phyloP scores from a whole-genome alignment of 164 flowering plant genomes.

The Litsea cubeba region DNA sequence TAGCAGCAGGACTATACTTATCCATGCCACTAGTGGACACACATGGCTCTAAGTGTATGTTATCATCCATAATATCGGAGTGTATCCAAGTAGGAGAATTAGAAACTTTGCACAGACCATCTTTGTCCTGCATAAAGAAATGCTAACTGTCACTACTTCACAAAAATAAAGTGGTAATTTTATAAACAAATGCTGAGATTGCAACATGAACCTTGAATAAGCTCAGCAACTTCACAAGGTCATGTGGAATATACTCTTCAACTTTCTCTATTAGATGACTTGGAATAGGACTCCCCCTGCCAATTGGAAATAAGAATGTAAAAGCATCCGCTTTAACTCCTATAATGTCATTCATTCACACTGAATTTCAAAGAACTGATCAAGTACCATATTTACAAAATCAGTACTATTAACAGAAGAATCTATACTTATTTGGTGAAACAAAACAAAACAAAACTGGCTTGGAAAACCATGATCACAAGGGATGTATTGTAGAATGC shows the following conservation, averaged over 20 bases:
- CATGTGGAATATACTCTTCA: conserved; percentile 73
- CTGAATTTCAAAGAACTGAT: not conserved
- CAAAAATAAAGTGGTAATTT: not conserved
- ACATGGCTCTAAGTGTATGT: conserved; percentile 61
- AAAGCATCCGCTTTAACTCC: conserved; percentile 1
- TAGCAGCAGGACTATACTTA: conserved; percentile 16
- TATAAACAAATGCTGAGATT: conserved; percentile 1
- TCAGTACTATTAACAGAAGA: not conserved
- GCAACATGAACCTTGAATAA: conserved; percentile 37
- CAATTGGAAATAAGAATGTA: conserved; percentile 3
- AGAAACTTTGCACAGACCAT: conserved; percentile 16
- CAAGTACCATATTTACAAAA: not conserved
- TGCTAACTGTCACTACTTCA: conserved; percentile 9
- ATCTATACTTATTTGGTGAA: not conserved
- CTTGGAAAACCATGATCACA: not conserved
- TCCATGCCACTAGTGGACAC: conserved; percentile 12
- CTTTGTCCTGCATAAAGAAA: conserved; percentile 35
- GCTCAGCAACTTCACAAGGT: conserved; percentile 40
- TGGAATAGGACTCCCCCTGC: conserved; percentile 92
- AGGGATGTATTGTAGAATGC: too few relatives aligned
- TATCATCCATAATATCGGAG: conserved; percentile 95
- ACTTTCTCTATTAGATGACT: conserved; percentile 57
- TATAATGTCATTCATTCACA: not conserved
- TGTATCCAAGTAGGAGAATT: conserved; percentile 77
- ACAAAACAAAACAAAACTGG: not conserved